These are phyloP conservation scores for Phlebopus sp. DNA, from an alignment of 1,284 basidiomycete genomes.

Conservation along the genomic window DNA sequence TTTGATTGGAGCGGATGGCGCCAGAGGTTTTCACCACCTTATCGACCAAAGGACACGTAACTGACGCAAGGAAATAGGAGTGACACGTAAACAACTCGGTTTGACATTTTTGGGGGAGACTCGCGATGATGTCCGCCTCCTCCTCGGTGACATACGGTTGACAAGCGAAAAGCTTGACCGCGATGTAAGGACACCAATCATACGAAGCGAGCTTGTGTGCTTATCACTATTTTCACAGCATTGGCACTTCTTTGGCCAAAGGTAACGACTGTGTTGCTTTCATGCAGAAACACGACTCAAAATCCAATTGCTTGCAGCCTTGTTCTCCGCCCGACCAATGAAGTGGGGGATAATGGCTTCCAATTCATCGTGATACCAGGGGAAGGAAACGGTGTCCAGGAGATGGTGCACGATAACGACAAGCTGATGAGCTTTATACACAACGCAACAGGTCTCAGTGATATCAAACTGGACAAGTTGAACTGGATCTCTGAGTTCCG, in stretches of 20 bases:
- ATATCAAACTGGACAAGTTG: slow-evolving; percentile 17
- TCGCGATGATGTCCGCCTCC: slow-evolving; percentile 28
- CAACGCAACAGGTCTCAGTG: slow-evolving; percentile 6
- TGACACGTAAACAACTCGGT: slow-evolving; percentile 42
- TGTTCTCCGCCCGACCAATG: slow-evolving; percentile 17
- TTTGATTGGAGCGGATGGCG: slow-evolving; percentile 41
- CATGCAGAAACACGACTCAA: not conserved
- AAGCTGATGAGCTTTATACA: slow-evolving; percentile 17
- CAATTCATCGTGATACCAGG: slow-evolving; percentile 31
- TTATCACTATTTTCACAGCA: slow-evolving; percentile 15
- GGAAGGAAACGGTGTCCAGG: slow-evolving; percentile 25
- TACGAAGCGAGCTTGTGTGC: not conserved
- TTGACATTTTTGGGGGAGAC: slow-evolving; percentile 47
- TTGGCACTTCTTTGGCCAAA: slow-evolving; percentile 32
- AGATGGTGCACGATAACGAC: slow-evolving; percentile 22
- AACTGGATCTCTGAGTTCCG: slow-evolving; percentile 21
- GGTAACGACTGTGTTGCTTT: not conserved
- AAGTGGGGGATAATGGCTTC: slow-evolving; percentile 30
- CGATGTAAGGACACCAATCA: slow-evolving; percentile 26
- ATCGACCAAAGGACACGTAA: not conserved
- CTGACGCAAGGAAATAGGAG: slow-evolving; percentile 9
- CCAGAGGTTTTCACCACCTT: slow-evolving; percentile 21
- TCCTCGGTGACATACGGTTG: slow-evolving; percentile 42
- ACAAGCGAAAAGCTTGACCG: slow-evolving; percentile 30
- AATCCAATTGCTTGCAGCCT: slow-evolving; percentile 1